phyloP scores from a whole-genome alignment of 768 basidiomycete genomes.

The Ephemerocybe angulata region DNA sequence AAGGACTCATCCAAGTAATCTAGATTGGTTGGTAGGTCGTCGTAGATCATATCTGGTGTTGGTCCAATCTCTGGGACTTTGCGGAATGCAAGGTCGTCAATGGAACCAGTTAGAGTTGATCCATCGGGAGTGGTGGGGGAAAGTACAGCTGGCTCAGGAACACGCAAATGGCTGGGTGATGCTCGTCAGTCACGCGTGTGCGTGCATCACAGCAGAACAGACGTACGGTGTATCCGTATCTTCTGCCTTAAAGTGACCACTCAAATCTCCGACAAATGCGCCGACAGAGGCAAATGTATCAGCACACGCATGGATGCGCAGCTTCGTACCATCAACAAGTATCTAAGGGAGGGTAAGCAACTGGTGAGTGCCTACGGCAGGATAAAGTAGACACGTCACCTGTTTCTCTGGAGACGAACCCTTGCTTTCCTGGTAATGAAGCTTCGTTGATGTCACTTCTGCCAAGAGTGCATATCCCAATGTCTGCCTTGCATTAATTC shows the following conservation, averaged over 20 bases:
- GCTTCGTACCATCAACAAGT: constrained; percentile 44
- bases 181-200: too few relatives aligned
- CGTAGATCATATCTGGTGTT: constrained; percentile 83
- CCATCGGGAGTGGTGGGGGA: constrained; percentile 13
- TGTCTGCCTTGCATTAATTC: constrained; percentile 32
- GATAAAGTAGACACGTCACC: too few relatives aligned
- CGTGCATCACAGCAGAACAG: too few relatives aligned
- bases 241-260: constrained; percentile 36
- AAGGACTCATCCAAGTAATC: constrained; percentile 87
- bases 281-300: constrained; percentile 65
- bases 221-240: constrained; percentile 24
- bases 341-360: constrained; percentile 37
- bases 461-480: constrained; percentile 67
- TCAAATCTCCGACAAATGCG: constrained; percentile 52
- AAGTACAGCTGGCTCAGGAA: constrained; percentile 25
- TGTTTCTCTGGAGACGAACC: constrained; percentile 30
- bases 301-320: constrained; percentile 71
- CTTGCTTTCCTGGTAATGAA: constrained; percentile 4
- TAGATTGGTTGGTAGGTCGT: constrained; percentile 85
- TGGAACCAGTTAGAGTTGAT: constrained; percentile 44
- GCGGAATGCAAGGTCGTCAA: constrained; percentile 83
- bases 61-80: constrained; percentile 71
- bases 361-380: too few relatives aligned
- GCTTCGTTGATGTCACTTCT: constrained; percentile 50
- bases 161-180: too few relatives aligned